Evolutionary conservation across 2,329 filamentous ascomycete genomes (phyloP), one percentile per base, ranked within the genome.

Genomic region (Fusarium cicatricum): DNA sequence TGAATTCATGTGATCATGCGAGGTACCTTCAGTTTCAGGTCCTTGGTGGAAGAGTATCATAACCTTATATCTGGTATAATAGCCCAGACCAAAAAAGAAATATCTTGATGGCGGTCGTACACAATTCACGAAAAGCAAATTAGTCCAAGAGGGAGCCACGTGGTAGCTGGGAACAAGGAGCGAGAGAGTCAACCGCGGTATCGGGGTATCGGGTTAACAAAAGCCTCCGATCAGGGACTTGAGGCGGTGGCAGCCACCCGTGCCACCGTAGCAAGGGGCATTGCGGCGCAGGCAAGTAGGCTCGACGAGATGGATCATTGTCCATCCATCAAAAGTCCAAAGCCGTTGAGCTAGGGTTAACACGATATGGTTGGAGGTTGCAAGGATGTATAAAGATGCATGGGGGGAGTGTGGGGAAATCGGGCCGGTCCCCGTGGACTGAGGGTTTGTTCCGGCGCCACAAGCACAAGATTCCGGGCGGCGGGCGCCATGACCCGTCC

Each of bases 401-500:
- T 58, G 57, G 49, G 53, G 48, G 31, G 62, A 66, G 60, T 68
- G 66, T 64, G 61, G 61, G 66, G 64, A 64, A 69, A 65, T 68
- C 66, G 66, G 66, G 37, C 66, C 66, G 66, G 52, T 29, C 49
- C 44, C 66, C 66, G 66, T 56, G 33, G 29, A 46, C 39, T 46
- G 28, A 52, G 49, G 41, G 26, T 36, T 38, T 45, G 58, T 55
- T 38, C 59, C 66, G 66, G 66, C 64, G 62, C 66, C 64, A 69
- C 66, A 59, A 55, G 32, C 43, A 53, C 40, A 34, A 47, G 42
- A 55, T 65, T 66, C 66, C 66, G 66, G 60, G 40, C 21, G 21
- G 21, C 21, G 21, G 21, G 21, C 21, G 21, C 21, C 21, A 23
- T 23, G 21, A 4, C 21, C n/a, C n/a, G n/a, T n/a, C n/a, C n/a